Conservation (phyloP, 2,329 filamentous ascomycete genomes). For the Myriosclerotinia duriaeana region DNA sequence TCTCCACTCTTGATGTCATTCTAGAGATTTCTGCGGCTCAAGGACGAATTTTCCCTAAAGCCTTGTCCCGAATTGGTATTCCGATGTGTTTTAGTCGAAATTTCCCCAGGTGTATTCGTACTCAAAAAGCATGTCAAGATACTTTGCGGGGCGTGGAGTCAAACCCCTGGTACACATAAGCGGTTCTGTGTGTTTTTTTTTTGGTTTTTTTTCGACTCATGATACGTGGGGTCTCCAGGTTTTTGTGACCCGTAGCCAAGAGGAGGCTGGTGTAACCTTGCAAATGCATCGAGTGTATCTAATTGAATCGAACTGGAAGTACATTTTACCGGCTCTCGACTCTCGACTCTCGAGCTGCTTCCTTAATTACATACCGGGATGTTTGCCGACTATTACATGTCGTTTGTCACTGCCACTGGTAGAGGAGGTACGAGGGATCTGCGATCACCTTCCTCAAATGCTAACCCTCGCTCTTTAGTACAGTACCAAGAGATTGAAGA, state of each 20-base stretch:
- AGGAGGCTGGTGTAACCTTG: background rate
- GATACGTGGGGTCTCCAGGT: background rate
- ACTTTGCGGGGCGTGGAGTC: background rate
- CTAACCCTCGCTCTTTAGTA: background rate
- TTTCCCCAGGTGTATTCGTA: background rate
- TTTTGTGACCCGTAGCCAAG: conserved; percentile 3
- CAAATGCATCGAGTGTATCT: background rate
- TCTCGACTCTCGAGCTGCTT: background rate
- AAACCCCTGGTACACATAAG: background rate
- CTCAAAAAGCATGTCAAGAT: background rate
- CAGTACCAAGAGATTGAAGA: background rate
- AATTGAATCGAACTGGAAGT: background rate
- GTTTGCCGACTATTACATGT: background rate
- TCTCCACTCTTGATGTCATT: background rate
- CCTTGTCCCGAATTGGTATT: background rate
- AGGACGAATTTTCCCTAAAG: background rate
- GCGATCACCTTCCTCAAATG: conserved; percentile 11
- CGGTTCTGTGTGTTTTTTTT: background rate
- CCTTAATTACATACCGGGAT: background rate
- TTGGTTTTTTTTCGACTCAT: background rate
- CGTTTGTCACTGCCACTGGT: no score
- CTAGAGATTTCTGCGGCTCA: background rate
- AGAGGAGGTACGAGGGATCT: conserved; percentile 7
- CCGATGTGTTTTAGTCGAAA: background rate
- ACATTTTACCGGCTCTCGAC: background rate